Evolutionary conservation across 352 stramenopile genomes (phyloP).

Genomic region (Aphanomyces euteiches): DNA sequence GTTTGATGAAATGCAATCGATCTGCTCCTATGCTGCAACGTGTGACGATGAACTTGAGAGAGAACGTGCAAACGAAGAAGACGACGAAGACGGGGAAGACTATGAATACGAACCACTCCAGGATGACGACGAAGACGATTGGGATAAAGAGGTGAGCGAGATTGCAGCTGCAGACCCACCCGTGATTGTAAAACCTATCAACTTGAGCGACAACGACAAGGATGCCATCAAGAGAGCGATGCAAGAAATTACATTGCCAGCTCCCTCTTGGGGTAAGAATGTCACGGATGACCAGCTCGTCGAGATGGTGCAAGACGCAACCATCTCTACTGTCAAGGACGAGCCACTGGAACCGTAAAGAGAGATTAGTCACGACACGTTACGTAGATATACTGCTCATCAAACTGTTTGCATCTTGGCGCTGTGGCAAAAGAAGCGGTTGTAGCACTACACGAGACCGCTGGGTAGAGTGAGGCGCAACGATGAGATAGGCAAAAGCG

Average conservation of each 20-base stretch:
- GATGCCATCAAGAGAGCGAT: slow-evolving; percentile 28
- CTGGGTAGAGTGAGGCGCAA: not conserved
- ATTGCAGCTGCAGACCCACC: not conserved
- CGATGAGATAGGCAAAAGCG: not conserved
- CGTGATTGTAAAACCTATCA: not conserved
- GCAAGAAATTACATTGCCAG: slow-evolving; percentile 26
- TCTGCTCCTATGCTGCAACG: slow-evolving; percentile 14
- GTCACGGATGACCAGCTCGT: slow-evolving; percentile 20
- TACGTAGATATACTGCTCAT: no score
- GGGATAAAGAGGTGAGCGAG: not conserved
- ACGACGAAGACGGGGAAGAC: slow-evolving; percentile 9
- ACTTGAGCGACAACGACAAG: slow-evolving; percentile 22
- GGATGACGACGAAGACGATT: not conserved
- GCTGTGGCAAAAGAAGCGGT: not conserved
- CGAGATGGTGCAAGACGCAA: not conserved
- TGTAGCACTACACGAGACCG: not conserved
- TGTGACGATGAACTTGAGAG: slow-evolving; percentile 2
- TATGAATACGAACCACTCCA: slow-evolving; percentile 23
- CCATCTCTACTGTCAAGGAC: not conserved
- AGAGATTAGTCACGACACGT: no score
- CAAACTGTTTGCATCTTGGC: no score
- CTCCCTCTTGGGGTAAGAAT: slow-evolving; percentile 23
- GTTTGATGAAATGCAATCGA: slow-evolving; percentile 11
- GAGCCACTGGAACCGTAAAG: not conserved
- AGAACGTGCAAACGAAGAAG: slow-evolving; percentile 5